Evolutionary conservation across 2,329 filamentous ascomycete species (phyloP), one percentile per base, ranked within the genome.

Genomic region (Colletotrichum sp.): DNA sequence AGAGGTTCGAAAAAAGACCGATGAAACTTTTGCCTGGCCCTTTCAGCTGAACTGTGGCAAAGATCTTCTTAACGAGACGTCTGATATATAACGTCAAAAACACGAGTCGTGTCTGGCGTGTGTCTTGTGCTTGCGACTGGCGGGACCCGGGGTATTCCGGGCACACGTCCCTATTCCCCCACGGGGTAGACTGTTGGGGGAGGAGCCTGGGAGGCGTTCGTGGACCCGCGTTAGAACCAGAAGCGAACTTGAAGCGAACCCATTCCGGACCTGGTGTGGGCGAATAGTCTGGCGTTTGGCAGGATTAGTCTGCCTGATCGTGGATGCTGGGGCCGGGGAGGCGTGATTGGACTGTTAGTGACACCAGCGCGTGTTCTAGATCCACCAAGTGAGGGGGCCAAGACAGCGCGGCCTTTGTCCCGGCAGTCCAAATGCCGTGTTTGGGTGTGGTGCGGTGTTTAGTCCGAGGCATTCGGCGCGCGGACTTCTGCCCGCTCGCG

Each of bases 151-250:
- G 67, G 67, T 52, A 62, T 62, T 61, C 56, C 56, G 67, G 56
- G 9, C 55, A 61, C 55, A 61, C 55, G 22, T 32, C 55, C 55
- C 67, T 48, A 27, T 25, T 62, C 67, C 67, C 67, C 67, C 67
- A 70, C 36, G 67, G 67, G 67, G 67, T 70, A 70, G 36, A 69
- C 56, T 61, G 55, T 70, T 62, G 67, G 68, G 28, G 68, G 58
- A 55, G 68, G 43, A 58, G 60, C 30, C 58, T 62, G 61, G 62
- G 48, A 25, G 72, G 27, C 66, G 56, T 56, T 60, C 12, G 36
- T 43, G 65, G 56, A 61, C 16, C 70, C 70, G 48, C 52, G 55
- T 16, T 22, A 15, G 13, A 22, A 61, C 15, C 22, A 39, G 43
- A 52, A 52, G 43, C 43, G 43, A 52, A 10, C 9, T 25, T 58